Evolutionary conservation across 2,329 filamentous ascomycete genomes (phyloP).

Genomic region (Penicillium frequentans): DNA sequence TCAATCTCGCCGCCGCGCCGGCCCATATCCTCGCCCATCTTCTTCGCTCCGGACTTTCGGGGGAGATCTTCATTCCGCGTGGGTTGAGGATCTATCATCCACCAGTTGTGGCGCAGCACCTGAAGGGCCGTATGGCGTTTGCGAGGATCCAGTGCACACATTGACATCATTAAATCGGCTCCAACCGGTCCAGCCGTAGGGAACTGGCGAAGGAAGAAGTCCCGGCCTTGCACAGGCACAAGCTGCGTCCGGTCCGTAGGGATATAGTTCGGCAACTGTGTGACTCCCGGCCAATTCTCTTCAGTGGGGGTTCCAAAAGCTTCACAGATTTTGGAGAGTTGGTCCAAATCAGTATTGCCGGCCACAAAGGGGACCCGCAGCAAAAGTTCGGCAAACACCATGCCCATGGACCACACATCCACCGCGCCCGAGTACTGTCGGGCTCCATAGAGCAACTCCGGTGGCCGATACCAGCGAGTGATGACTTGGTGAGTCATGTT

Average conservation of each 20-base stretch:
- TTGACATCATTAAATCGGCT: constrained; percentile 83
- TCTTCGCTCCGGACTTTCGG: constrained; percentile 69
- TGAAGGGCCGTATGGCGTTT: constrained; percentile 75
- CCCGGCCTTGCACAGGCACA: constrained; percentile 61
- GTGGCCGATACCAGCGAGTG: constrained; percentile 94
- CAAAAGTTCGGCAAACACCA: constrained; percentile 89
- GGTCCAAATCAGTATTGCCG: constrained; percentile 80
- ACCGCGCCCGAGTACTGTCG: constrained; percentile 86
- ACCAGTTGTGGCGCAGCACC: constrained; percentile 82
- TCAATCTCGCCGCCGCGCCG: constrained; percentile 71
- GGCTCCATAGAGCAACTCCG: constrained; percentile 88
- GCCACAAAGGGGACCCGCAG: constrained; percentile 80
- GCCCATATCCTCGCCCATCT: constrained; percentile 80
- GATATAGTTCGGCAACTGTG: constrained; percentile 76
- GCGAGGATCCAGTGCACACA: constrained; percentile 81
- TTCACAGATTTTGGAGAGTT: constrained; percentile 80
- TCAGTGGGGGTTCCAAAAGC: constrained; percentile 88
- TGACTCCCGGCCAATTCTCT: constrained; percentile 92
- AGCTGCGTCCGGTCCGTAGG: constrained; percentile 59
- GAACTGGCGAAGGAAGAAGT: constrained; percentile 75
- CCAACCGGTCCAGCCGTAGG: constrained; percentile 77
- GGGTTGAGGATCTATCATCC: constrained; percentile 78
- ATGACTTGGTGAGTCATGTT: constrained; percentile 94
- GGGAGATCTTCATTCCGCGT: constrained; percentile 81
- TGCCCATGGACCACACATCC: constrained; percentile 90